These are phyloP conservation scores for Mycena albidolilacea DNA, from an alignment of 768 basidiomycete genomes.

Conservation along the genomic window DNA sequence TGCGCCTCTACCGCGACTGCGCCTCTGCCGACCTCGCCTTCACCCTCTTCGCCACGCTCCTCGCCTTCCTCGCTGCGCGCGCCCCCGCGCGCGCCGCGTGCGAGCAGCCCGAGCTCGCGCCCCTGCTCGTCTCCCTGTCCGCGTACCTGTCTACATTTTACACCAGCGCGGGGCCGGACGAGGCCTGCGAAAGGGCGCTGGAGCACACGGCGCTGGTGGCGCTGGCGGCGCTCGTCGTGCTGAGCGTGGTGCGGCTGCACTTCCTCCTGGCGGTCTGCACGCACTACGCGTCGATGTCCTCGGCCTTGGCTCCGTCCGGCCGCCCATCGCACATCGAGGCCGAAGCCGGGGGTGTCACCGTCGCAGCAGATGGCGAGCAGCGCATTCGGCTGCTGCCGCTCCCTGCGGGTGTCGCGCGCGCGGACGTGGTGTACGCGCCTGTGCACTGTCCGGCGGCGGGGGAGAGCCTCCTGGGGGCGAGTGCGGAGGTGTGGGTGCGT, in stretches of 20 bases:
- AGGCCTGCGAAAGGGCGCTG: slow-evolving; percentile 88
- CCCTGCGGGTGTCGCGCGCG: slow-evolving; percentile 10
- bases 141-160: neutral
- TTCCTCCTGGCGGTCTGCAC: slow-evolving; percentile 74
- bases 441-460: slow-evolving; percentile 28
- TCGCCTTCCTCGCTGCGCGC: slow-evolving; percentile 67
- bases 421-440: slow-evolving; percentile 36
- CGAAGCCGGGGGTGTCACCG: too few relatives aligned
- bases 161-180: slow-evolving; percentile 44
- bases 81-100: slow-evolving; percentile 72
- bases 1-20: slow-evolving; percentile 88
- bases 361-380: neutral
- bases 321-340: too few relatives aligned
- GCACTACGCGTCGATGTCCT: slow-evolving; percentile 17
- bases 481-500: slow-evolving; percentile 32
- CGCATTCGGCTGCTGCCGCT: slow-evolving; percentile 36
- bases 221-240: slow-evolving; percentile 70
- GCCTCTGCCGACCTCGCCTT: slow-evolving; percentile 85
- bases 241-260: slow-evolving; percentile 80
- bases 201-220: slow-evolving; percentile 74
- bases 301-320: neutral
- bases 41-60: slow-evolving; percentile 69
- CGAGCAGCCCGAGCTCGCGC: slow-evolving; percentile 84
- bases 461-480: neutral
- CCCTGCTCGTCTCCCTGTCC: slow-evolving; percentile 71